phyloP scores from a whole-genome alignment of 495 filamentous ascomycete species.

The Corynascus novoguineensis region DNA sequence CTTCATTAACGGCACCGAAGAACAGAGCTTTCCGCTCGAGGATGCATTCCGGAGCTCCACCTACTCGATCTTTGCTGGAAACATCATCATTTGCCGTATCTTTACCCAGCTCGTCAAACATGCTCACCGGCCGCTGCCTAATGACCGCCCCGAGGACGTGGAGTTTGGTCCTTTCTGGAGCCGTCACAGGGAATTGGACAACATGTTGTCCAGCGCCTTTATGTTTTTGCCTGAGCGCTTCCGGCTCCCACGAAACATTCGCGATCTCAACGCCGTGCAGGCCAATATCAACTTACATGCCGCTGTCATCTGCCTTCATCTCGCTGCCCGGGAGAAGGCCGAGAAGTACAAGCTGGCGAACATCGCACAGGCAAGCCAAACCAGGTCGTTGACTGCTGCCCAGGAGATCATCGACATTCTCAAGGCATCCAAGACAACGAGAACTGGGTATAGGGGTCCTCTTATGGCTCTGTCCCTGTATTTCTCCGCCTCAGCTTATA shows the following conservation, averaged over 20 bases:
- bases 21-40: constrained; percentile 30
- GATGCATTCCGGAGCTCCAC: constrained; percentile 32
- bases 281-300: constrained; percentile 44
- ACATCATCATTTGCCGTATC: constrained; percentile 37
- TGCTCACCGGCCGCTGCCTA: constrained; percentile 34
- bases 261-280: constrained; percentile 36
- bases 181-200: constrained; percentile 45
- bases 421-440: constrained; percentile 32
- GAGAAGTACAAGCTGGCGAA: constrained; percentile 33
- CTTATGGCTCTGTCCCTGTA: constrained; percentile 40
- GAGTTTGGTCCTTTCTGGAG: constrained; percentile 41
- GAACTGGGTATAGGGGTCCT: constrained; percentile 29
- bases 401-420: constrained; percentile 43
- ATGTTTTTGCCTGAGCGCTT: constrained; percentile 43
- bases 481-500: constrained; percentile 38
- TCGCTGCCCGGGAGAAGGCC: constrained; percentile 36
- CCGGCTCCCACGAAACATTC: constrained; percentile 34
- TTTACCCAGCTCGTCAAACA: constrained; percentile 41
- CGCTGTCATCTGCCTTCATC: constrained; percentile 41
- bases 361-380: constrained; percentile 30
- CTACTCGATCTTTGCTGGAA: constrained; percentile 39
- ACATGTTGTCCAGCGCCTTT: constrained; percentile 39
- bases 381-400: constrained; percentile 34
- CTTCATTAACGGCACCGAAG: constrained; percentile 32
- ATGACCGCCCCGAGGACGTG: constrained; percentile 36